These are phyloP conservation scores for Phytophthora palmivora DNA, from an alignment of 352 stramenopile species.

Conservation along the genomic window DNA sequence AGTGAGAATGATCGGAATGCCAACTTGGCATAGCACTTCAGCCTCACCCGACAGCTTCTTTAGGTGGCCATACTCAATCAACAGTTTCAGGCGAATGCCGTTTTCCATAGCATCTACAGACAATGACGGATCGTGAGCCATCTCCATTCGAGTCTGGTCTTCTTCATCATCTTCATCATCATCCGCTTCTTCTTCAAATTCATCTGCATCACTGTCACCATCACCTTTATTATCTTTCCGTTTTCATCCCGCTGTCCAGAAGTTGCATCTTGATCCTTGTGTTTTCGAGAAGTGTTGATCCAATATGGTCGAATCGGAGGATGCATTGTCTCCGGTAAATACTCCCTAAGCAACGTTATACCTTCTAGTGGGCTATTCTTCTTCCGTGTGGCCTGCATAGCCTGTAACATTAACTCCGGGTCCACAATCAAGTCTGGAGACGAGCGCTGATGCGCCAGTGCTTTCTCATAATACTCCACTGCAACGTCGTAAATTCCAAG, in stretches of 20 bases:
- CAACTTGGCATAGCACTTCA: constrained; percentile 84
- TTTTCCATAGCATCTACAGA: constrained; percentile 90
- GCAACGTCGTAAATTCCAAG: constrained; percentile 68
- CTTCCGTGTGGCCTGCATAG: constrained; percentile 70
- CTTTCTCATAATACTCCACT: constrained; percentile 83
- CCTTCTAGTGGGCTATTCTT: constrained; percentile 57
- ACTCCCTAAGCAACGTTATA: constrained; percentile 61
- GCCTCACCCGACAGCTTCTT: constrained; percentile 73
- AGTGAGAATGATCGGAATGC: constrained; percentile 84
- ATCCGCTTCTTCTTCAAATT: constrained; percentile 66
- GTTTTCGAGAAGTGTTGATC: constrained; percentile 57
- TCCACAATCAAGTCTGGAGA: constrained; percentile 60
- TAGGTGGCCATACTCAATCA: constrained; percentile 83
- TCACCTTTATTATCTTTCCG: constrained; percentile 12
- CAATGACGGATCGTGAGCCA: constrained; percentile 72
- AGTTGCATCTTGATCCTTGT: constrained; percentile 28
- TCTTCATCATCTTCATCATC: constrained; percentile 54
- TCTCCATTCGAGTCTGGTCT: constrained; percentile 61
- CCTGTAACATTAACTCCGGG: constrained; percentile 71
- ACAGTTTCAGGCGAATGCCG: constrained; percentile 74
- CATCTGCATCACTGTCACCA: constrained; percentile 42
- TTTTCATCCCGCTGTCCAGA: constrained; percentile 15
- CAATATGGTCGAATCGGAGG: constrained; percentile 87
- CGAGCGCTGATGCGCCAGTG: constrained; percentile 58
- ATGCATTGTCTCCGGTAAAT: constrained; percentile 68